These are phyloP conservation scores for Backusella mclennaniae DNA, from an alignment of 192 early-diverging fungal species.

Conservation along the genomic window DNA sequence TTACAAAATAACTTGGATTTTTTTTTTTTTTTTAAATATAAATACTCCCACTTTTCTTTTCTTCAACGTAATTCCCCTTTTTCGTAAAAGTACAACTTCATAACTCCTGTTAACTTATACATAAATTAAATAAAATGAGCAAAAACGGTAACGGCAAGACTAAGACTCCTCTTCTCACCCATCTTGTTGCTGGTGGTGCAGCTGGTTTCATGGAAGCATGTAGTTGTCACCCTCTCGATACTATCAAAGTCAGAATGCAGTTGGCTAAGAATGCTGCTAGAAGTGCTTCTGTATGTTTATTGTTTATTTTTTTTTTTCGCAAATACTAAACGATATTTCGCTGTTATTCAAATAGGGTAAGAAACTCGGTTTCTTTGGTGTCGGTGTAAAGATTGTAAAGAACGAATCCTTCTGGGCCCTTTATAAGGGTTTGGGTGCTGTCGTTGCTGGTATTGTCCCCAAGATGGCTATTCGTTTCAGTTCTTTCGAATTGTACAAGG, in stretches of 20 bases:
- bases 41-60: background rate
- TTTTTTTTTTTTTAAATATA: conserved; percentile 11
- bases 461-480: conserved; percentile 99
- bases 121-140: conserved; percentile 21
- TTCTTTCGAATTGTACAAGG: conserved; percentile 94
- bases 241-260: conserved; percentile 98
- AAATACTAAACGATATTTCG: background rate
- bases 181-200: conserved; percentile 85
- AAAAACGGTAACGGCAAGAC: conserved; percentile 13
- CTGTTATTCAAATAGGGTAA: conserved; percentile 33
- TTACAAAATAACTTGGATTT: conserved; percentile 15
- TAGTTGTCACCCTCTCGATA: conserved; percentile 93
- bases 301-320: background rate
- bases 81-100: background rate
- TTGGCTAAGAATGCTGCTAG: conserved; percentile 67
- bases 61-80: conserved; percentile 12
- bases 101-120: background rate
- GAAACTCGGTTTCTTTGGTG: conserved; percentile 69
- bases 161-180: conserved; percentile 48
- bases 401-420: conserved; percentile 87
- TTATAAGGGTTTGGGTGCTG: conserved; percentile 97
- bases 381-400: conserved; percentile 81
- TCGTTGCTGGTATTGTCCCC: conserved; percentile 94
- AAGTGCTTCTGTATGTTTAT: conserved; percentile 48
- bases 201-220: conserved; percentile 92